phyloP scores from a whole-genome alignment of 2,329 filamentous ascomycete species.

The Acrocalymma vagum region DNA sequence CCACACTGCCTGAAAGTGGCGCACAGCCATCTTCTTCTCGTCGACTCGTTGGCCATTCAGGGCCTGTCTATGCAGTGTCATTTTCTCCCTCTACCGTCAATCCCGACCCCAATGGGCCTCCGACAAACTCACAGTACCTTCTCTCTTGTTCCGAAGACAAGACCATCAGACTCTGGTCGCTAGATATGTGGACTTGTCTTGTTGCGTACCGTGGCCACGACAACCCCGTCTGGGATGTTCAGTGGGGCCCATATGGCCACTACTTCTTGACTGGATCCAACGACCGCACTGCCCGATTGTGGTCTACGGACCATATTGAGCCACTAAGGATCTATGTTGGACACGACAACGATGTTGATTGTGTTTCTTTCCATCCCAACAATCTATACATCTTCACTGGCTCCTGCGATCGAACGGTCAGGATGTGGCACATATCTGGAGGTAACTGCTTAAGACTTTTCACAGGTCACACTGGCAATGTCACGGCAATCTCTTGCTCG shows the following conservation, averaged over 20 bases:
- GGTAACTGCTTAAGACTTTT: constrained; percentile 91
- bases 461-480: constrained; percentile 86
- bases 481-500: constrained; percentile 84
- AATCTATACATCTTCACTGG: constrained; percentile 93
- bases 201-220: constrained; percentile 95
- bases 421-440: constrained; percentile 95
- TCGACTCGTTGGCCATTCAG: constrained; percentile 85
- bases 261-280: constrained; percentile 91
- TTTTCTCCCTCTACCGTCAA: constrained; percentile 78
- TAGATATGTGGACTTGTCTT: constrained; percentile 90
- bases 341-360: constrained; percentile 92
- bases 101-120: constrained; percentile 56
- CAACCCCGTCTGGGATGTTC: constrained; percentile 85
- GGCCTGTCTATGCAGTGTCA: constrained; percentile 85
- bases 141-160: constrained; percentile 89
- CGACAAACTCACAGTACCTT: constrained; percentile 75
- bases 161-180: constrained; percentile 89
- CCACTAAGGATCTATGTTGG: constrained; percentile 88
- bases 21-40: constrained; percentile 74
- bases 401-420: constrained; percentile 89
- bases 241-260: constrained; percentile 92
- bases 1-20: constrained; percentile 65
- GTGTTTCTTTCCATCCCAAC: constrained; percentile 93
- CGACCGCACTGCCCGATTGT: constrained; percentile 89
- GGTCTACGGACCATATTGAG: constrained; percentile 92